Evolutionary conservation across 75 land plant species (phyloP), one percentile per base, ranked within the genome.

Genomic region (Picea glauca): DNA sequence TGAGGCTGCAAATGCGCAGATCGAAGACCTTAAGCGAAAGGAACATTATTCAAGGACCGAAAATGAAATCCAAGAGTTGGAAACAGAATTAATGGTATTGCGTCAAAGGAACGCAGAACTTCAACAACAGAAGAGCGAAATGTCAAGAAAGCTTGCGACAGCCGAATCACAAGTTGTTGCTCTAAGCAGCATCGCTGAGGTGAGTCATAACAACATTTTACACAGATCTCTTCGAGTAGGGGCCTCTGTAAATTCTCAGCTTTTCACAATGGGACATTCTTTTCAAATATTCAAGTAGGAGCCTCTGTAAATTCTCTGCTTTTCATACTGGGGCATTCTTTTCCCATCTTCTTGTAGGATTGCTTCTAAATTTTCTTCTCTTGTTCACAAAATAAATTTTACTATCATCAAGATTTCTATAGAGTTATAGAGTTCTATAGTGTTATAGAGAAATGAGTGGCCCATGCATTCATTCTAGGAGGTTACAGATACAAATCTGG

Each of bases 91-190:
- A 2, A 33, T 7, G 32, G 40, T 9, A 31, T 12, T 40, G 83
- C 31, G 75, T 15, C 14, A 66, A 79, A 30, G 59, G 81, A 62
- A 73, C 7, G 70, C 78, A 30, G 83, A 85, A 50, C 74, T 85
- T 76, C 78, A 57, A 26, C 61, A 32, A n/a, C 32, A 58, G 33
- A 57, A 75, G 59, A 31, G 13, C 17, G 77, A 75, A 58, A 5
- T 75, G 5, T 15, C 75, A 77, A 86, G 59, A 67, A 18, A 65
- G 58, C 75, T 62, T 17, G 54, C 78, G n/a, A n/a, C 50, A 67
- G 80, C n/a, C 68, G 76, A 61, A 56, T 57, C 83, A 75, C 58
- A 58, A 58, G 32, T 61, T 64, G 17, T 43, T 57, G 82, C 46
- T 60, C 23, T 57, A 26, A 30, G 75, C 17, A 58, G 77, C 77